Conservation (phyloP, 2,329 filamentous ascomycete species). For the Aspergillus sojae region DNA sequence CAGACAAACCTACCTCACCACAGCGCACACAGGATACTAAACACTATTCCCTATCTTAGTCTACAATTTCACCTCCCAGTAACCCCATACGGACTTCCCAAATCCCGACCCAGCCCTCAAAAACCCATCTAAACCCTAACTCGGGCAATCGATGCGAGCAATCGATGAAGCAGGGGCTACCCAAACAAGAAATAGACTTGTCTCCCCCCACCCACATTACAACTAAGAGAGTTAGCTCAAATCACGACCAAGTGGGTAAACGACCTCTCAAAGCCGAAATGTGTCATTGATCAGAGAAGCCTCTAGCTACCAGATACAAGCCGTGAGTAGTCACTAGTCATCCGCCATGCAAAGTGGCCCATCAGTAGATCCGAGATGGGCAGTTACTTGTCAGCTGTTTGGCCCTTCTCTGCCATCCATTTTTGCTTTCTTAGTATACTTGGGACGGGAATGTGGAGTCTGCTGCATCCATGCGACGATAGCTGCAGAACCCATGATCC, state of each 20-base stretch:
- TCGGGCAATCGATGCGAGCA: not conserved
- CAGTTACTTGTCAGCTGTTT: not conserved
- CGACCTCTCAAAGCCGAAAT: not conserved
- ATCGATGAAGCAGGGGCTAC: not conserved
- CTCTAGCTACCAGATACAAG: not conserved
- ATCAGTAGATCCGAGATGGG: not conserved
- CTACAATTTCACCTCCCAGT: not conserved
- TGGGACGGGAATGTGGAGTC: not conserved
- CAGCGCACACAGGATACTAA: not conserved
- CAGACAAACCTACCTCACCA: not conserved
- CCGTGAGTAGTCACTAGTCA: no score
- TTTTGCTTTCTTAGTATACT: not conserved
- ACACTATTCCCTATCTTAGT: not conserved
- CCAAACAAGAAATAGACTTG: not conserved
- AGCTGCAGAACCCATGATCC: constrained; percentile 7
- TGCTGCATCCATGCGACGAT: constrained; percentile 7
- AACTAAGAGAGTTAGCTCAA: not conserved
- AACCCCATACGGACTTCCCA: not conserved
- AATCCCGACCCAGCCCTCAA: not conserved
- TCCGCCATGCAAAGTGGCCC: not conserved
- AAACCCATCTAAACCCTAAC: not conserved
- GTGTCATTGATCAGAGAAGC: not conserved
- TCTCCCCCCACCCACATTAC: not conserved
- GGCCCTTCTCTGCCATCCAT: not conserved
- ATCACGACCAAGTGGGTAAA: not conserved